Evolutionary conservation across 2,329 filamentous ascomycete genomes (phyloP), one percentile per base, ranked within the genome.

Genomic region (Diaporthe aspalathi): DNA sequence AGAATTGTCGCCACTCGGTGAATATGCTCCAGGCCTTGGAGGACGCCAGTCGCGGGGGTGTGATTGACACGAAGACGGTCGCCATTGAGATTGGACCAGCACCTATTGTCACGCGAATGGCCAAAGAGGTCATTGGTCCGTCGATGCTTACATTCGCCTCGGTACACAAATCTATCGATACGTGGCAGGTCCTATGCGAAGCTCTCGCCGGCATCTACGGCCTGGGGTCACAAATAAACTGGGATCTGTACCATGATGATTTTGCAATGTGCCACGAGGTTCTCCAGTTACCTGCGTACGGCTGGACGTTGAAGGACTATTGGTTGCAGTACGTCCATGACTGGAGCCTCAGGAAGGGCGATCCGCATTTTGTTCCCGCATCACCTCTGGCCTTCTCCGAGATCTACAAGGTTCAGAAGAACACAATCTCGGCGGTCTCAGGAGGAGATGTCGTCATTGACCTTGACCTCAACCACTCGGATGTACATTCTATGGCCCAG

Each of bases 71-170:
- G 73, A 89, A 90, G 80, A 92, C 90, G 8, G 85, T 90, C 40
- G 93, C 89, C 87, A 82, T 94, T 69, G 92, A 94, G 78, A 82
- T 94, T 73, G 92, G 92, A 17, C 91, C 92, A 43, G 90, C 93
- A 76, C 91, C 92, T 0, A 88, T 93, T 22, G 92, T 89, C 79
- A 85, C 86, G 52, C 87, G 87, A 70, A 91, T 94, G 86, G 86
- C 93, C 74, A 91, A 91, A 82, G 86, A 88, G 14, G 89, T 87
- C 7, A 85, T 92, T 68, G 87, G 87, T 35, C 79, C 82, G 5
- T 81, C 84, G 8, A 87, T 86, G 29, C 52, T n/a, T 20, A 83
- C 86, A 8, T 27, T 50, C 38, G 32, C 27, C 24, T 65, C 60
- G 27, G 27, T 35, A 2, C 60, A 35, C 43, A 47, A 45, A 12